A percentile compares a stretch with the other conserved stretches of the same genome.
Conservation (phyloP, 768 basidiomycete genomes). For the Boletus reticuloceps region DNA sequence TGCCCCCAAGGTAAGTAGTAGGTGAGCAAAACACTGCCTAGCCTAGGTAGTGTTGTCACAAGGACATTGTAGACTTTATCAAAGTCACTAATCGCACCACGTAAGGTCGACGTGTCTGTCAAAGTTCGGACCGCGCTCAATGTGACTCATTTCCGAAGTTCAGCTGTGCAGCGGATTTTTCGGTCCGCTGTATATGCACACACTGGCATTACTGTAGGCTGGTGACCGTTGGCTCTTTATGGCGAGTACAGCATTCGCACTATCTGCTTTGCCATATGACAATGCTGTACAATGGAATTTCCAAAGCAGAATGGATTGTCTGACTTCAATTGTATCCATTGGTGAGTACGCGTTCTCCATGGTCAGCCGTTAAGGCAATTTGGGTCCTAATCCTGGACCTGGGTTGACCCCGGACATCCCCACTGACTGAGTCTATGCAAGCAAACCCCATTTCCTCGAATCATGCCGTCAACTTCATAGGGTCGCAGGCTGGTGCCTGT, state of each 20-base stretch:
- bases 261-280: background rate
- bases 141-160: background rate
- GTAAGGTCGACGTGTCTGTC: no score
- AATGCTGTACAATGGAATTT: background rate
- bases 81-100: no score
- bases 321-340: background rate
- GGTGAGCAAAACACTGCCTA: no score
- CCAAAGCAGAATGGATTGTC: background rate
- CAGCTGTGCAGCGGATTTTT: background rate
- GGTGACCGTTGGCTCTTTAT: background rate
- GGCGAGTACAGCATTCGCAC: background rate
- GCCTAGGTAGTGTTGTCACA: no score
- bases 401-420: slow-evolving; percentile 16
- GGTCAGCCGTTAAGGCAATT: no score
- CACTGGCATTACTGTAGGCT: background rate
- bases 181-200: background rate
- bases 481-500: slow-evolving; percentile 12
- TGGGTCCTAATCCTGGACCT: no score
- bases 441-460: background rate
- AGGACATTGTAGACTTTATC: no score
- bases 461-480: slow-evolving; percentile 21
- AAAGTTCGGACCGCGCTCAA: no score
- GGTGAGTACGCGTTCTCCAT: no score
- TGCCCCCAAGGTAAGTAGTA: no score
- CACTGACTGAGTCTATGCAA: no score